A percentile compares a stretch with the other conserved stretches of the same genome.
These are phyloP conservation scores for Pyrrhoderma noxium DNA, from an alignment of 1,284 basidiomycete species.

Conservation along the genomic window DNA sequence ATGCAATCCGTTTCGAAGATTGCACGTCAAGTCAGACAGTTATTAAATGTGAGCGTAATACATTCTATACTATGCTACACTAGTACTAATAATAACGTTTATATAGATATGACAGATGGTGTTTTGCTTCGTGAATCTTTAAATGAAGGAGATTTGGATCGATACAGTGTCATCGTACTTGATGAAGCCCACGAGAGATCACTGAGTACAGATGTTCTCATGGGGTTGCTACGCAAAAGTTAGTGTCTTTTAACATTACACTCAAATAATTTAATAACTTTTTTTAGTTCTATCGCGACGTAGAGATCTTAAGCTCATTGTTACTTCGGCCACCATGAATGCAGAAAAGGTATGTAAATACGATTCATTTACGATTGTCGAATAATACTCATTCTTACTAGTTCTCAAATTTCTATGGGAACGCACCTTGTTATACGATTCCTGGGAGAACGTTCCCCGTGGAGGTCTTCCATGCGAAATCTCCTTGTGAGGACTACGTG, in stretches of 20 bases:
- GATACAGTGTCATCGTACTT: conserved; percentile 92
- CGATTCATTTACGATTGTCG: not conserved
- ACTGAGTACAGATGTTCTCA: conserved; percentile 92
- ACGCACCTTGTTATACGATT: conserved; percentile 93
- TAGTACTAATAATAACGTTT: no score
- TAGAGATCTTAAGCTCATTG: conserved; percentile 91
- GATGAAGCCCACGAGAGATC: conserved; percentile 98
- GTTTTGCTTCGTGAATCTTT: conserved; percentile 91
- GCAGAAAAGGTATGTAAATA: conserved; percentile 75
- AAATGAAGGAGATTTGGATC: conserved; percentile 92
- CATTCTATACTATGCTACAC: not conserved
- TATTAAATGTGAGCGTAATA: conserved; percentile 74
- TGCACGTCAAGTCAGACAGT: conserved; percentile 88
- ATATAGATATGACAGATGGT: conserved; percentile 93
- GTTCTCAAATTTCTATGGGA: conserved; percentile 95
- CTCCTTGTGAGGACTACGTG: conserved; percentile 98
- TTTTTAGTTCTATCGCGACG: conserved; percentile 77
- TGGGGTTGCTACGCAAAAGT: conserved; percentile 95
- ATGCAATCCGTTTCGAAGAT: conserved; percentile 97
- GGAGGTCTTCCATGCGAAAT: conserved; percentile 92
- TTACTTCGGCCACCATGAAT: conserved; percentile 99
- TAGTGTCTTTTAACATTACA: conserved; percentile 25
- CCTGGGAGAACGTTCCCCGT: conserved; percentile 99
- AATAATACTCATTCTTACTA: conserved; percentile 26
- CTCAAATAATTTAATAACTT: conserved; percentile 4